A percentile compares a stretch with the other conserved stretches of the same genome.
Evolutionary conservation across 345 rosid genomes (phyloP).

Genomic region (Rhodamnia rubescens): DNA sequence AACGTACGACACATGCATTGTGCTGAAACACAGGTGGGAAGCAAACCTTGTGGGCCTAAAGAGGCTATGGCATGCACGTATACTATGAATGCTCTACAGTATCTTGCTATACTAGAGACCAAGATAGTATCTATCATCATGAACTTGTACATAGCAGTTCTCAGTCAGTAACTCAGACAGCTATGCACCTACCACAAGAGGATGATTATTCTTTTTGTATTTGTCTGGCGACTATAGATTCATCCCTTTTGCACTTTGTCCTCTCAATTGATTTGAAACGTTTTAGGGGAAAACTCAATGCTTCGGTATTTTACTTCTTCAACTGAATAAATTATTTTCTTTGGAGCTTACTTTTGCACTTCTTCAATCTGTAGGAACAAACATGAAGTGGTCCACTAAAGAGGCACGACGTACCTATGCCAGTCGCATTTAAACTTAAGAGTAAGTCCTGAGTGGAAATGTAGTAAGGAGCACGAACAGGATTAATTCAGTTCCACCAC

Average conservation of each 20-base stretch:
- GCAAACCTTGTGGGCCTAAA: not conserved
- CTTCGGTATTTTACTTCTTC: not conserved
- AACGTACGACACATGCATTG: not conserved
- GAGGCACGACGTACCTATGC: not conserved
- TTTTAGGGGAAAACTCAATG: not conserved
- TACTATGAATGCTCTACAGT: not conserved
- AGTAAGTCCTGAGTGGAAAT: not conserved
- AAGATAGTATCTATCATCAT: not conserved
- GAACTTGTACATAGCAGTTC: not conserved
- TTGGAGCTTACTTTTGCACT: not conserved
- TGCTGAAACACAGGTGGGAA: not conserved
- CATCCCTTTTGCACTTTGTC: not conserved
- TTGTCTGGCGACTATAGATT: no score
- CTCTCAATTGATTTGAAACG: not conserved
- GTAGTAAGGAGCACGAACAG: not conserved
- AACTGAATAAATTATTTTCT: not conserved
- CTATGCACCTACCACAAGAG: not conserved
- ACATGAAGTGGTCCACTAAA: not conserved
- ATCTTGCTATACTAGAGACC: no score
- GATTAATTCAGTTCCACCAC: not conserved
- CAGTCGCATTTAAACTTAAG: not conserved
- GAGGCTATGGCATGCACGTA: not conserved
- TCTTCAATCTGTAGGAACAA: not conserved
- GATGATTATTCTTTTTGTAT: not conserved
- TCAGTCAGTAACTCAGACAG: not conserved